These are phyloP conservation scores for Pachyrhizus erosus DNA, from an alignment of 306 rosid species.

Conservation along the genomic window DNA sequence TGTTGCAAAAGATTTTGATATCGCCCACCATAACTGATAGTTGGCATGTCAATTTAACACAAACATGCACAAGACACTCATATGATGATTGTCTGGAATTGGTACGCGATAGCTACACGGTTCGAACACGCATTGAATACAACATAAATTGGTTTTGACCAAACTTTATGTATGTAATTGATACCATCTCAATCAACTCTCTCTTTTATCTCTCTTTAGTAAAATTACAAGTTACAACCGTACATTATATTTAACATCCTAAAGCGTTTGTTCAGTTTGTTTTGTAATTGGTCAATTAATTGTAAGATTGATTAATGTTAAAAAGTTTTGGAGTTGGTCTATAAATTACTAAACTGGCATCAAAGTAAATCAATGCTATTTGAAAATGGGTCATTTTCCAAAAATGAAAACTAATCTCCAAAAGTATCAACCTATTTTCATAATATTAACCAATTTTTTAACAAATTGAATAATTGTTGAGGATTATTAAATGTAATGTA, in stretches of 20 bases:
- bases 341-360: background rate
- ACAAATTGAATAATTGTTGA: too few relatives aligned
- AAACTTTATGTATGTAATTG: background rate
- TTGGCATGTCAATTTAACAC: slow-evolving; percentile 24
- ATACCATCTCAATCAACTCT: background rate
- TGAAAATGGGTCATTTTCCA: background rate
- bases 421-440: background rate
- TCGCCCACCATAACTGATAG: background rate
- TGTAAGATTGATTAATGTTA: background rate
- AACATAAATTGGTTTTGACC: slow-evolving; percentile 17
- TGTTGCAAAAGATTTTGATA: background rate
- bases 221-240: background rate
- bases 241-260: background rate
- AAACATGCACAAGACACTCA: slow-evolving; percentile 12
- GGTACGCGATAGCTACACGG: slow-evolving; percentile 23
- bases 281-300: background rate
- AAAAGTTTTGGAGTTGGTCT: background rate
- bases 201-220: background rate
- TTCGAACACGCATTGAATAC: slow-evolving; percentile 16
- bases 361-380: background rate
- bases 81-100: slow-evolving; percentile 1
- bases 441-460: background rate
- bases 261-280: background rate
- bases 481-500: too few relatives aligned
- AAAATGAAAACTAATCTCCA: background rate